Percentiles rank a stretch among this genome's conserved stretches.
Evolutionary conservation across 352 stramenopile genomes (phyloP).

Genomic region (Globisporangium polare): DNA sequence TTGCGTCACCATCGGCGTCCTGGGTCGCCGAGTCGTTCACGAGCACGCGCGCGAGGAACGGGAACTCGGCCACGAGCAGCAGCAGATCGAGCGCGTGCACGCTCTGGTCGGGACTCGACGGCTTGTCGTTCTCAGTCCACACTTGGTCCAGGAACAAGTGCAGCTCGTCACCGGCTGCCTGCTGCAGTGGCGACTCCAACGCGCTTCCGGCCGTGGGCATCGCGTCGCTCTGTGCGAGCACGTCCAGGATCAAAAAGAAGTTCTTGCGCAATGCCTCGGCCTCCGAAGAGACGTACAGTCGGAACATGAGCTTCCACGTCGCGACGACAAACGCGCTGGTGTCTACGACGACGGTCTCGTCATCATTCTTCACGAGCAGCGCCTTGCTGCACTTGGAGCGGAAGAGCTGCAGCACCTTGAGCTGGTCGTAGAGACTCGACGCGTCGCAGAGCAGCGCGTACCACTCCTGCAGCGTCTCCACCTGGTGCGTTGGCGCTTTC

Average conservation of each 20-base stretch:
- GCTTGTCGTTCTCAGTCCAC: slow-evolving; percentile 16
- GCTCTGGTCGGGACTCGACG: slow-evolving; percentile 19
- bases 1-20: slow-evolving; percentile 3
- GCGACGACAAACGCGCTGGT: slow-evolving; percentile 21
- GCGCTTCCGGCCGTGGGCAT: not conserved
- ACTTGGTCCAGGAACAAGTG: slow-evolving; percentile 30
- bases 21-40: slow-evolving; percentile 21
- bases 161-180: slow-evolving; percentile 35
- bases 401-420: slow-evolving; percentile 73
- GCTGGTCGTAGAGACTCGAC: slow-evolving; percentile 51
- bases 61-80: slow-evolving; percentile 58
- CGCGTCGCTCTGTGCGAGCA: slow-evolving; percentile 29
- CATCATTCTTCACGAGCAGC: not conserved
- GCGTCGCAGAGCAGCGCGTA: slow-evolving; percentile 33
- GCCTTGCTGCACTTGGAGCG: slow-evolving; percentile 48
- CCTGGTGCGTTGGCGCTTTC: slow-evolving; percentile 2
- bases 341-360: not conserved
- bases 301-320: slow-evolving; percentile 58
- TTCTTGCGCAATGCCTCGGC: slow-evolving; percentile 60
- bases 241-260: slow-evolving; percentile 53
- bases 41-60: slow-evolving; percentile 43
- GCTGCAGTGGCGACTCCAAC: slow-evolving; percentile 13
- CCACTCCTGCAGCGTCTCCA: slow-evolving; percentile 33
- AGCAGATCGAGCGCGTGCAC: slow-evolving; percentile 46
- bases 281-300: slow-evolving; percentile 37